Conservation (phyloP, 2,329 filamentous ascomycete species). For the Bipolaris bicolor region DNA sequence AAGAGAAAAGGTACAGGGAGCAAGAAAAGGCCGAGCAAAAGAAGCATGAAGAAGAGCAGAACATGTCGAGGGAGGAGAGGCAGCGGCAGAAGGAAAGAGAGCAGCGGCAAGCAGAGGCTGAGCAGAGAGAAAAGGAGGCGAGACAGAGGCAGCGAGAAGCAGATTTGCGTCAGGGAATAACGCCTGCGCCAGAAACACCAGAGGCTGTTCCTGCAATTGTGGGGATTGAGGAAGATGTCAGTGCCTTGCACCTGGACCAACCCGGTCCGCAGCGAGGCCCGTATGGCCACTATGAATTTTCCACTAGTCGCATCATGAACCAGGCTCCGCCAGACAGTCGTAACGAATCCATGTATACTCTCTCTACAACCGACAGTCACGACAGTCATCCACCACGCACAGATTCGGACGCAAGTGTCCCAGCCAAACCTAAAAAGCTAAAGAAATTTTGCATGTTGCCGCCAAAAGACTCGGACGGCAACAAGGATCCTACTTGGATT, state of each 20-base stretch:
- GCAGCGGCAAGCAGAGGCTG: constrained; percentile 13
- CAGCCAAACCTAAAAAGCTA: constrained; percentile 58
- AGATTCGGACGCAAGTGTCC: not conserved
- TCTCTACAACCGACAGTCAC: constrained; percentile 28
- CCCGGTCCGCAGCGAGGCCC: constrained; percentile 16
- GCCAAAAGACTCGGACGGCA: constrained; percentile 61
- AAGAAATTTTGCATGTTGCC: constrained; percentile 82
- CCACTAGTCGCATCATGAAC: constrained; percentile 37
- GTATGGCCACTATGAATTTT: constrained; percentile 41
- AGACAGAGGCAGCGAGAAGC: constrained; percentile 17
- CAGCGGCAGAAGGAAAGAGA: constrained; percentile 17
- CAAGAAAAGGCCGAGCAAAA: constrained; percentile 27
- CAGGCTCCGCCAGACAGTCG: constrained; percentile 35
- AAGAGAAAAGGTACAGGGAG: constrained; percentile 10
- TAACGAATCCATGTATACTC: constrained; percentile 25
- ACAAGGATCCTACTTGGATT: constrained; percentile 74
- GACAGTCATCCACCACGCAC: constrained; percentile 4
- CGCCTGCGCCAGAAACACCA: constrained; percentile 17
- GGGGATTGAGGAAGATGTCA: constrained; percentile 29
- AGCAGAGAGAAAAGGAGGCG: constrained; percentile 20
- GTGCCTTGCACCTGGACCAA: constrained; percentile 28
- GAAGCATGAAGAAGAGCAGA: constrained; percentile 22
- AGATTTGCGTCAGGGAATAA: constrained; percentile 10
- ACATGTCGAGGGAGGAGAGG: constrained; percentile 10
- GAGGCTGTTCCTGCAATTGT: constrained; percentile 6